Conservation (phyloP, 805 yeast genomes). For the Yarrowia sp. region DNA sequence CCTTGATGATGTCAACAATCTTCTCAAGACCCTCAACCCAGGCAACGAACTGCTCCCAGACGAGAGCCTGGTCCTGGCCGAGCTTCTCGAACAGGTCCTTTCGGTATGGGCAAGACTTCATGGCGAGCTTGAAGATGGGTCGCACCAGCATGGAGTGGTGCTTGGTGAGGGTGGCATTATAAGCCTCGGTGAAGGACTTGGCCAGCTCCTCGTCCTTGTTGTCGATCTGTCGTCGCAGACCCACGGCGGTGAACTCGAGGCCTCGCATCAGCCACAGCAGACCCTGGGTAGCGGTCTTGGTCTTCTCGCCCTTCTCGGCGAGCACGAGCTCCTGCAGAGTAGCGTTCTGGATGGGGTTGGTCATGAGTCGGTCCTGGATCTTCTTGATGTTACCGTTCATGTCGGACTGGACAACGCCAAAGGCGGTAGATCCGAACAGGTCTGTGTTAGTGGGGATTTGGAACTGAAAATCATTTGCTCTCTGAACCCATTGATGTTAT, state of each 20-base stretch:
- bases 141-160: constrained; percentile 77
- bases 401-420: constrained; percentile 78
- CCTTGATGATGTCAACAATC: constrained; percentile 68
- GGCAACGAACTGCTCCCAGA: constrained; percentile 55
- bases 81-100: constrained; percentile 77
- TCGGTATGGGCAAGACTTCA: constrained; percentile 93
- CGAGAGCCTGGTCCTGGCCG: constrained; percentile 71
- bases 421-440: constrained; percentile 79
- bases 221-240: constrained; percentile 74
- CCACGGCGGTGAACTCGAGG: constrained; percentile 83
- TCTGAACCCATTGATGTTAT: no score
- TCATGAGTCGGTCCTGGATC: constrained; percentile 61
- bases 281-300: constrained; percentile 85
- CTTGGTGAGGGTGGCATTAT: constrained; percentile 72
- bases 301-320: constrained; percentile 62
- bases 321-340: constrained; percentile 76
- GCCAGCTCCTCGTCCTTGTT: constrained; percentile 62
- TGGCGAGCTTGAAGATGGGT: constrained; percentile 87
- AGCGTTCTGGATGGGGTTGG: constrained; percentile 58
- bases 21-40: constrained; percentile 79
- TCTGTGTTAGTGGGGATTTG: constrained; percentile 42
- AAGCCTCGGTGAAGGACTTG: constrained; percentile 79
- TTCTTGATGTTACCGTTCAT: constrained; percentile 83
- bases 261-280: constrained; percentile 80
- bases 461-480: no score